Evolutionary conservation across 192 early-diverging fungal genomes (phyloP).

Genomic region (Pilaira anomala): DNA sequence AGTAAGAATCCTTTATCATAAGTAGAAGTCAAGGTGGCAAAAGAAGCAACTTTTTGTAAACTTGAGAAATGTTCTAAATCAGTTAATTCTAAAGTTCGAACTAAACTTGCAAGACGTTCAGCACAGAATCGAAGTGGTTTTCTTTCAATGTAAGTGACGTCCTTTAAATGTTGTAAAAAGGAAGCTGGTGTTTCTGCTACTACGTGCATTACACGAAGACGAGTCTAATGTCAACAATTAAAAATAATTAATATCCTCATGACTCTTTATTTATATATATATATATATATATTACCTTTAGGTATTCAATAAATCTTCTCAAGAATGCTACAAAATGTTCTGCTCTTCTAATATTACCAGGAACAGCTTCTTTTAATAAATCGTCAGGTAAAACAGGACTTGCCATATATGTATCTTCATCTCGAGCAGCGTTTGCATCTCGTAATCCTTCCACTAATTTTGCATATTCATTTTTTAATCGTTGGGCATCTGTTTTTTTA

Average conservation of each 20-base stretch:
- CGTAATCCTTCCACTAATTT: slow-evolving; percentile 87
- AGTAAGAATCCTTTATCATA: slow-evolving; percentile 95
- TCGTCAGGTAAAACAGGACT: slow-evolving; percentile 96
- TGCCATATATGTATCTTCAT: slow-evolving; percentile 85
- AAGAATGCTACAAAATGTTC: slow-evolving; percentile 99
- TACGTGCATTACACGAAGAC: slow-evolving; percentile 95
- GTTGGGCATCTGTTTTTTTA: slow-evolving; percentile 84
- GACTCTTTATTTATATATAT: not conserved
- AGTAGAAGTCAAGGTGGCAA: slow-evolving; percentile 94
- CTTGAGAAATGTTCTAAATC: slow-evolving; percentile 86
- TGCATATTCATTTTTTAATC: slow-evolving; percentile 86
- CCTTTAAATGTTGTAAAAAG: slow-evolving; percentile 89
- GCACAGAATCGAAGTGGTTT: slow-evolving; percentile 96
- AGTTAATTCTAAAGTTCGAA: slow-evolving; percentile 89
- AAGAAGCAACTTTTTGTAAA: slow-evolving; percentile 80
- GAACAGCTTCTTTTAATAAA: slow-evolving; percentile 88
- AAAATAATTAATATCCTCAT: not conserved
- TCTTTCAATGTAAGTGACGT: slow-evolving; percentile 92
- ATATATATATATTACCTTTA: slow-evolving; percentile 59
- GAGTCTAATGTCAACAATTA: slow-evolving; percentile 60
- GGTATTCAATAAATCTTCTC: slow-evolving; percentile 94
- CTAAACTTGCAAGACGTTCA: slow-evolving; percentile 84
- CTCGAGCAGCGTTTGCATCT: slow-evolving; percentile 66
- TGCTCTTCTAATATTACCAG: slow-evolving; percentile 95
- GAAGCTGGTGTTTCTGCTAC: slow-evolving; percentile 94